Base-by-base conservation (phyloP, 257 asterid species). In the Paraleonurus japonicus region DNA sequence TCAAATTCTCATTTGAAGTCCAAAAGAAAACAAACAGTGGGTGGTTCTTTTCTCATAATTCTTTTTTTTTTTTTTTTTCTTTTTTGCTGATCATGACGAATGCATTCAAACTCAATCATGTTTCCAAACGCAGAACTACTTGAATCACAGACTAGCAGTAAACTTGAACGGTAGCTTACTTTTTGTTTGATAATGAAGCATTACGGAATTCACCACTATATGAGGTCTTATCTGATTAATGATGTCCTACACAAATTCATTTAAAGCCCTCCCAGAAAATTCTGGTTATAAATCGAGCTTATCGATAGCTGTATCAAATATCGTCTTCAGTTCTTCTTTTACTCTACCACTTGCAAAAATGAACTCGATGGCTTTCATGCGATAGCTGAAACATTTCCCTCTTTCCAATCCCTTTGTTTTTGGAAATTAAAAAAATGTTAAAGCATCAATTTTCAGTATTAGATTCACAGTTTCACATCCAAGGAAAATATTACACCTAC, bases 351-450 rank as follows among this genome's bases (percentile, higher is more conserved):
- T 79, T 17, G 89, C 97, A 72, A 94, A 91, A 60, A 86, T 83
- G 73, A 81, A 85, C 62, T 80, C 81, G 32, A 82, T 51, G 62
- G 89, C 89, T 16, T 75, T 78, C 74, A n/a, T 85, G 75, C 17
- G 90, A 86, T 1, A 91, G 85, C 81, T 77, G 43, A 71, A 86
- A 88, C 92, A 94, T 85, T 71, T 91, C 89, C 65, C 77, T 80
- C 83, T 76, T 82, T 39, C 79, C 89, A 48, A 94, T 76, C 72
- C 92, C 99, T 94, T n/a, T 82, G 70, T 28, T n/a, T 51, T 23
- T 53, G 10, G 59, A 50, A 57, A 17, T 43, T 16, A 12, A 50
- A 48, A 35, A 54, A 64, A 50, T n/a, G 30, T 53, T 19, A 13
- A 51, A 41, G 8, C 35, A 16, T 20, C n/a, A 43, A 47, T 8